phyloP scores from a whole-genome alignment of 2,329 filamentous ascomycete species.

The Coniella vitis region DNA sequence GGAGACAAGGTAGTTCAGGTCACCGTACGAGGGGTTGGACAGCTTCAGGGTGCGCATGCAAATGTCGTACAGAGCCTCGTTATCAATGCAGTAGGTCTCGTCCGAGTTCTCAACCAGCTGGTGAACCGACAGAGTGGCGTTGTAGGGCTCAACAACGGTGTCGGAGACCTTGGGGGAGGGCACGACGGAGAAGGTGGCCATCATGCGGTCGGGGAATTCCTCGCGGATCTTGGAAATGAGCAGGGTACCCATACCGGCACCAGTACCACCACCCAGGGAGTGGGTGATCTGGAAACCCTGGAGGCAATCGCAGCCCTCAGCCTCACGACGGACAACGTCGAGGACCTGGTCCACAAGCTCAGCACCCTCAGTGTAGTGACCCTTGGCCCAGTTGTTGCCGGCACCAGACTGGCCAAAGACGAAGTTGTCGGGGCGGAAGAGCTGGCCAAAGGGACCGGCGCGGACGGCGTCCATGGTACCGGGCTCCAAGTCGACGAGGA shows the following conservation, averaged over 20 bases:
- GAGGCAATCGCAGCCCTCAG: slow-evolving; percentile 97
- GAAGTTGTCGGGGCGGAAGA: slow-evolving; percentile 99
- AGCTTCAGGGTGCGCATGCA: slow-evolving; percentile 99
- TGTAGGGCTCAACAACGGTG: slow-evolving; percentile 99
- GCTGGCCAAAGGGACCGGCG: slow-evolving; percentile 94
- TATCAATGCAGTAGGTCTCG: slow-evolving; percentile 99
- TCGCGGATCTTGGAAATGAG: slow-evolving; percentile 99
- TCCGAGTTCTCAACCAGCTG: slow-evolving; percentile 99
- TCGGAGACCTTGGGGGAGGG: slow-evolving; percentile 99
- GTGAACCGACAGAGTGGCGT: slow-evolving; percentile 97
- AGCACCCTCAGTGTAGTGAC: slow-evolving; percentile 99
- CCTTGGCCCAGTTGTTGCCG: slow-evolving; percentile 99
- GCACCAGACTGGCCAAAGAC: slow-evolving; percentile 99
- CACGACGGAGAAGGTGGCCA: slow-evolving; percentile 98
- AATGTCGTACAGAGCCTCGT: slow-evolving; percentile 99
- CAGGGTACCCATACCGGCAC: slow-evolving; percentile 99
- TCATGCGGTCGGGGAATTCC: slow-evolving; percentile 99
- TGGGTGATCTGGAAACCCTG: slow-evolving; percentile 99
- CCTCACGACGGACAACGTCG: slow-evolving; percentile 97
- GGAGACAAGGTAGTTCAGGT: slow-evolving; percentile 98
- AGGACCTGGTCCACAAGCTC: slow-evolving; percentile 98
- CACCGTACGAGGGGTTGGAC: slow-evolving; percentile 95
- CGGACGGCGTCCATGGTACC: slow-evolving; percentile 99
- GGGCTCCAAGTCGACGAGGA: slow-evolving; percentile 98
- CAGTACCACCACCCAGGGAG: slow-evolving; percentile 99